Conservation (phyloP, 495 filamentous ascomycete genomes). For the Penicillium angulare region DNA sequence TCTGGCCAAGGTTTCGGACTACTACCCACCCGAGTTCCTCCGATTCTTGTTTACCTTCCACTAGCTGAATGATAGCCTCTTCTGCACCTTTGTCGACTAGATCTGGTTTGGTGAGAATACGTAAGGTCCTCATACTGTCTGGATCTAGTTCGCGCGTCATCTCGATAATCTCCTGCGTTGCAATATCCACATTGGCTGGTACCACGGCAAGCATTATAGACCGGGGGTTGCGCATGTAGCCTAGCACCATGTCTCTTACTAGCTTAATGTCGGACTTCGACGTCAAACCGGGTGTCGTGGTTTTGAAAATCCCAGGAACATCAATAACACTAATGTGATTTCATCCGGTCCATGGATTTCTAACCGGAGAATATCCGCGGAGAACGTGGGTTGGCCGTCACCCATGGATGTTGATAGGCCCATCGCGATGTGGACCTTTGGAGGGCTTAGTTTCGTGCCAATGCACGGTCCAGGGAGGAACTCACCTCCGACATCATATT, state of each 20-base stretch:
- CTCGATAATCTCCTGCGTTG: constrained; percentile 58
- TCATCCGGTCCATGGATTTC: constrained; percentile 57
- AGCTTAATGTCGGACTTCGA: constrained; percentile 49
- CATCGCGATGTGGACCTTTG: constrained; percentile 30
- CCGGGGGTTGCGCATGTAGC: constrained; percentile 52
- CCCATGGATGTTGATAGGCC: constrained; percentile 20
- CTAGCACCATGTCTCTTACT: constrained; percentile 52
- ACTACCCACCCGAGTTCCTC: constrained; percentile 55
- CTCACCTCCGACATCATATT: constrained; percentile 2
- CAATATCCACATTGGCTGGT: constrained; percentile 63
- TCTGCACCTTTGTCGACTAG: constrained; percentile 51
- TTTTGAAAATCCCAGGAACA: constrained; percentile 63
- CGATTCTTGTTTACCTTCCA: constrained; percentile 41
- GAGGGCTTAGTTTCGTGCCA: neutral
- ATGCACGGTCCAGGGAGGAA: neutral
- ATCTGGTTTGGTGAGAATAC: constrained; percentile 63
- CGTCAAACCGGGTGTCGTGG: constrained; percentile 44
- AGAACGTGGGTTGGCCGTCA: constrained; percentile 41
- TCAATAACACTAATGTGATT: constrained; percentile 62
- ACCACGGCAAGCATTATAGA: constrained; percentile 60
- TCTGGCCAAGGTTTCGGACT: constrained; percentile 52
- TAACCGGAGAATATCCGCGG: constrained; percentile 55
- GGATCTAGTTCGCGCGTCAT: constrained; percentile 51
- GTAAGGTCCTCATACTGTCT: constrained; percentile 51
- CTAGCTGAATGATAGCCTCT: constrained; percentile 40